Base-by-base conservation (phyloP, 1,139 yeast genomes). In the Sugiyamaella sp. region DNA sequence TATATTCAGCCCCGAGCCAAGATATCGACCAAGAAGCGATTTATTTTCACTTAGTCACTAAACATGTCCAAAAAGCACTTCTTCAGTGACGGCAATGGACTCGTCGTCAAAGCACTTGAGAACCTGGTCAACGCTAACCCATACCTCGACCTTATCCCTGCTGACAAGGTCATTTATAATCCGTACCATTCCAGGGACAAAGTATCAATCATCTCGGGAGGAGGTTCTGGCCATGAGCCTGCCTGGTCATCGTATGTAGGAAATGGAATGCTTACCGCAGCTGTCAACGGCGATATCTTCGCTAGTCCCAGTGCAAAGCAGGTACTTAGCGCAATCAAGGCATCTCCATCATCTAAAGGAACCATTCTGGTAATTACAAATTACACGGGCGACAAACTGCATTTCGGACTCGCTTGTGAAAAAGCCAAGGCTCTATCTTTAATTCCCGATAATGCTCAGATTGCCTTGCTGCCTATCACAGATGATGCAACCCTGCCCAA, bases 171-270 rank as follows among this genome's bases (percentile, higher is more conserved):
- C 20, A 44, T 56, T 33, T 51, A 46, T 40, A 49, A 52, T 39
- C 54, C 52, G 9, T 20, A 46, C 24, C 58, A 56, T 44, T 32
- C 57, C 19, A 16, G 35, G 5, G 49, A 53, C 17, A 53, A 58
- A 46, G 62, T 89, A 41, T 79, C 89, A 2, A 64, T 89, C 51
- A 73, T 89, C 25, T 85, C 96, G 46, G 97, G 97, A 55, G 97
- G 97, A 52, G 97, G 97, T 24, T 83, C 90, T 5, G 97, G 97
- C 32, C 97, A 89, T 67, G 97, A 89, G 70, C 97, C 97, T 27
- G 77, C 90, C 9, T 96, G 89, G 67, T 90, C 87, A 4, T 96
- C 96, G 0, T 89, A 81, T 67, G 90, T 89, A 14, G 97, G 96
- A 8, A 76, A 79, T 29, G 90, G 91, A 50, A 75, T 86, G 64